A percentile compares a stretch with the other conserved stretches of the same genome.
Evolutionary conservation across 1,139 yeast genomes (phyloP).

Genomic region (Saccharomyces hybrid): DNA sequence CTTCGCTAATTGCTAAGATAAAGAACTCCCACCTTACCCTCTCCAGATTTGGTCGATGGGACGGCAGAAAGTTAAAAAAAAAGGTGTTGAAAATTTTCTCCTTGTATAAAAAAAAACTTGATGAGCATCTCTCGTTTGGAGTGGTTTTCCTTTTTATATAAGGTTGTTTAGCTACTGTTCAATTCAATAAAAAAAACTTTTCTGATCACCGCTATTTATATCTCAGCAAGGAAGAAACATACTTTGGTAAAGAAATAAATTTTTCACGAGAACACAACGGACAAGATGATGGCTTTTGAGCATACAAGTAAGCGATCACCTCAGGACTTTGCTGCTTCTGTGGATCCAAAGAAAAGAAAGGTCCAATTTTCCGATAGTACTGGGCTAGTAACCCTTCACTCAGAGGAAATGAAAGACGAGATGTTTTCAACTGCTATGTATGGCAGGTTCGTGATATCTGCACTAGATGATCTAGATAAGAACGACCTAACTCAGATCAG

Average conservation of each 20-base stretch:
- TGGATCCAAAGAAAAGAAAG: conserved; percentile 26
- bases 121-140: background rate
- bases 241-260: background rate
- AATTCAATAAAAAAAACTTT: background rate
- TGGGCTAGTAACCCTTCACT: background rate
- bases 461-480: conserved; percentile 60
- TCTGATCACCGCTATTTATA: background rate
- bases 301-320: conserved; percentile 20
- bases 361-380: conserved; percentile 27
- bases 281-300: conserved; percentile 30
- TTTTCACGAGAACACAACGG: background rate
- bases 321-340: conserved; percentile 13
- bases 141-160: background rate
- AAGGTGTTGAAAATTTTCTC: background rate
- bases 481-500: conserved; percentile 40
- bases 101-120: background rate
- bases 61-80: background rate
- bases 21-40: background rate
- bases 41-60: background rate
- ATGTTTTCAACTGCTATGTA: conserved; percentile 45
- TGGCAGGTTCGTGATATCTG: conserved; percentile 55
- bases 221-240: background rate
- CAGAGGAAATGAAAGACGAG: conserved; percentile 5
- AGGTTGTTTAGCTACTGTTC: background rate
- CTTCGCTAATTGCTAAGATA: background rate